Evolutionary conservation across 2,329 filamentous ascomycete species (phyloP).

Genomic region (Hyphodiscus sp.): DNA sequence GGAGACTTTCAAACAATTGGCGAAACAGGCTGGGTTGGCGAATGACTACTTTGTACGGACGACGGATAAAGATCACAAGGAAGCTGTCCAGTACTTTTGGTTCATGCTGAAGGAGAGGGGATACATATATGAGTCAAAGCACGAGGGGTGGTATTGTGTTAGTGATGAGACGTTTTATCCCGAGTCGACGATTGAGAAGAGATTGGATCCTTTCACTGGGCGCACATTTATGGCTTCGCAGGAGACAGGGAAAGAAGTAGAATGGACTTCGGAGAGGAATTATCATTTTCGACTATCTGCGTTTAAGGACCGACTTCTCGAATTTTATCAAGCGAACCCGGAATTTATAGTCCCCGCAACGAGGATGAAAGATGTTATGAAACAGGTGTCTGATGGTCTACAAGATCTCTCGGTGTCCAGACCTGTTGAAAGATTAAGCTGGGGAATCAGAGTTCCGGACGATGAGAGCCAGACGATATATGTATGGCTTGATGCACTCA

Average conservation of each 20-base stretch:
- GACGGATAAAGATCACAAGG: conserved; percentile 73
- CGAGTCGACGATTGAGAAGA: conserved; percentile 63
- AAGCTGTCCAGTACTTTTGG: conserved; percentile 89
- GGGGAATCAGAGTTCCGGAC: conserved; percentile 85
- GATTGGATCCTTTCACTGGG: conserved; percentile 73
- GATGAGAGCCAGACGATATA: conserved; percentile 89
- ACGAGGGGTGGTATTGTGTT: conserved; percentile 94
- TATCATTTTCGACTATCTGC: conserved; percentile 91
- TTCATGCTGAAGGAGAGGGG: conserved; percentile 66
- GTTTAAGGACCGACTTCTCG: conserved; percentile 69
- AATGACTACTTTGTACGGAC: conserved; percentile 91
- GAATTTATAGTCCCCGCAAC: conserved; percentile 66
- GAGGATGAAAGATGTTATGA: conserved; percentile 72
- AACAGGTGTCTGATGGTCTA: conserved; percentile 70
- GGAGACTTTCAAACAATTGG: conserved; percentile 70
- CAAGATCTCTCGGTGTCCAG: conserved; percentile 87
- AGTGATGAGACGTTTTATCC: conserved; percentile 97
- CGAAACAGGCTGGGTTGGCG: conserved; percentile 59
- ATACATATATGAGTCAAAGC: conserved; percentile 77
- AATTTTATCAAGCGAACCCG: conserved; percentile 74
- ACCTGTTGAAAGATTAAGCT: conserved; percentile 67
- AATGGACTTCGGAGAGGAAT: conserved; percentile 89
- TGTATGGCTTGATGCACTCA: conserved; percentile 92
- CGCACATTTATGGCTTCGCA: conserved; percentile 74
- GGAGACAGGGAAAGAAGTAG: conserved; percentile 87